Base-by-base conservation (phyloP, 495 filamentous ascomycete species). In the Niebla homalea region DNA sequence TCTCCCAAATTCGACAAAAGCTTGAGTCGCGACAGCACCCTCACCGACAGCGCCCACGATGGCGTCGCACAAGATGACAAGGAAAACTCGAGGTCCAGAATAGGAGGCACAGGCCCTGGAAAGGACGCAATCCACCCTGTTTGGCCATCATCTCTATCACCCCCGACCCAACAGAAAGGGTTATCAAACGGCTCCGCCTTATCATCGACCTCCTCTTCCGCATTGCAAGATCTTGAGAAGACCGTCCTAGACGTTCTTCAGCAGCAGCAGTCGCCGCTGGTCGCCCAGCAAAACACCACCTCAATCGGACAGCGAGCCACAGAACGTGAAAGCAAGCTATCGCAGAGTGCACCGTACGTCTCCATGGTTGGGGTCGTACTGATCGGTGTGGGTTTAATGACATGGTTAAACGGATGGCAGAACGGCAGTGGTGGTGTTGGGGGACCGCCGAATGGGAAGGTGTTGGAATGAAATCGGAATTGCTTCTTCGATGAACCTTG, bases 371-470 rank as follows among this genome's bases (percentile, higher is more conserved):
- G 87, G 5, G 89, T 98, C 5, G 87, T 97, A 44, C 65, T 95
- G 42, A 64, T 96, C 54, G 92, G 92, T 15, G 81, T 95, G 60
- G 84, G 87, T 25, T 63, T 96, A 44, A 98, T 98, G 92, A 86
- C 85, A 39, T 94, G 87, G 67, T 70, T 98, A 55, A 98, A 98
- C 62, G 83, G 82, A 38, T 93, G 84, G 83, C 80, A 85, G 64
- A 38, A 49, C 2, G 78, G 78, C 60, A 67, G 19, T 16, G 43
- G 43, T 45, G 43, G 43, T 32, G 29, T 32, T 10, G 29, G 29
- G 29, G 29, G 29, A 32, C 29, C 29, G 29, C 29, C 29, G 29
- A 32, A 32, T 32, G 29, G 29, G 7, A 32, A 32, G 29, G 29
- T 32, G 8, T 32, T 32, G 29, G 29, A 32, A 32, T 32, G 29